Percentiles rank a stretch among this genome's conserved stretches.
phyloP scores from a whole-genome alignment of 2,329 filamentous ascomycete species.

The Botrytis medusae region DNA sequence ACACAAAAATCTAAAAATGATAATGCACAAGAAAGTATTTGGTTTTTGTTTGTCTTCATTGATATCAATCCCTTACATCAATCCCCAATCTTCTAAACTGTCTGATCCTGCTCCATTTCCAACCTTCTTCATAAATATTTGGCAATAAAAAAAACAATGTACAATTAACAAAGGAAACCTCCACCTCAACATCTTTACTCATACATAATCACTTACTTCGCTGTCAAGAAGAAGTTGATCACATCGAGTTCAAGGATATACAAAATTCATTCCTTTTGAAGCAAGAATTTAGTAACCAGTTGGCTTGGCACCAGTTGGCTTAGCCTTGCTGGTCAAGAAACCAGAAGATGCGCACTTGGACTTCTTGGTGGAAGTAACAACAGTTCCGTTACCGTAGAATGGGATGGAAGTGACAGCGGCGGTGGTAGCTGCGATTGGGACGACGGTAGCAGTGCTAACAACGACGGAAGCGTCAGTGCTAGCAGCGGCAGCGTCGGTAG shows the following conservation, averaged over 20 bases:
- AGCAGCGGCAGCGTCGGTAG: background rate
- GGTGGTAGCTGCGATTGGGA: conserved; percentile 32
- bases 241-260: background rate
- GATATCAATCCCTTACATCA: conserved; percentile 19
- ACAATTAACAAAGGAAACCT: conserved; percentile 14
- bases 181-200: background rate
- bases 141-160: conserved; percentile 4
- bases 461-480: conserved; percentile 21
- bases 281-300: conserved; percentile 15
- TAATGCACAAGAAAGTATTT: conserved; percentile 16
- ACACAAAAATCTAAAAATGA: background rate
- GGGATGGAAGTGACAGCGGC: conserved; percentile 26
- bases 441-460: conserved; percentile 33
- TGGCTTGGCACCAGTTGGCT: conserved; percentile 20
- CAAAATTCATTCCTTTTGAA: background rate
- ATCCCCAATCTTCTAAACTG: conserved; percentile 6
- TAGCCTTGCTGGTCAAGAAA: conserved; percentile 32
- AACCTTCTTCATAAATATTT: conserved; percentile 2
- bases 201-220: conserved; percentile 8
- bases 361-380: conserved; percentile 28
- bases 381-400: conserved; percentile 28
- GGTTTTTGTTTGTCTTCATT: conserved; percentile 17
- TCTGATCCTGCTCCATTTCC: background rate
- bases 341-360: conserved; percentile 33
- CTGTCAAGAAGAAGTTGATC: conserved; percentile 15